Evolutionary conservation across 306 rosid species (phyloP), one percentile per base, ranked within the genome.

Genomic region (Fragaria ananassa): DNA sequence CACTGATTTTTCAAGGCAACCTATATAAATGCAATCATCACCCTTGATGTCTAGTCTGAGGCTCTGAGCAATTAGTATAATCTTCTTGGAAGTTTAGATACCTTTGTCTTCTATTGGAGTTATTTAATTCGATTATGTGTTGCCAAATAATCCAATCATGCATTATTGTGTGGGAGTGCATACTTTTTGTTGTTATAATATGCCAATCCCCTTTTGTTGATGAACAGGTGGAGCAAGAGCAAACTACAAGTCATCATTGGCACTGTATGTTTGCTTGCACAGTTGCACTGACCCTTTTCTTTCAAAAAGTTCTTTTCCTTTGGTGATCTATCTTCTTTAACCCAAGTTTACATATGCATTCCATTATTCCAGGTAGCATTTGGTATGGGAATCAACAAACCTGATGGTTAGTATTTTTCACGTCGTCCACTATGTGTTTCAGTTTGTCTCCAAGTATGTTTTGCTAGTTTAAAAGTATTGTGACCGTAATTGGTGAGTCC

Each of bases 341-440:
- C 53, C 64, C 31, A 50, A 31, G 46, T 50, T 68, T 75, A 71
- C 63, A 62, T 80, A 75, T 79, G 44, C 64, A 47, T 86, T 93
- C 12, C 47, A 44, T 3, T 44, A 10, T 44, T 8, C 77, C 86
- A 94, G 98, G 97, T 94, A 51, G 98, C 98, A 70, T 94, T 94
- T 85, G 98, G 98, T 69, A 94, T 92, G 98, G 98, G 98, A 85
- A 94, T 94, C 90, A 94, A 94, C 84, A 94, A 94, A 83, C 98
- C 97, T 64, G 98, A 94, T 85, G 98, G 96, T 94, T 84, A 87
- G 98, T 87, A 67, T 35, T 35, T 76, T 72, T 77, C 45, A 50
- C 25, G 41, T 74, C 1, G 11, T 31, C 64, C 64, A 5, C 17
- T 57, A 23, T 23, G 63, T 23, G 63, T 57, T 21, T 57, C 14